Percentiles rank a stretch among this genome's conserved stretches.
These are phyloP conservation scores for Diaporthe sp. DNA, from an alignment of 2,329 filamentous ascomycete genomes.

Conservation along the genomic window DNA sequence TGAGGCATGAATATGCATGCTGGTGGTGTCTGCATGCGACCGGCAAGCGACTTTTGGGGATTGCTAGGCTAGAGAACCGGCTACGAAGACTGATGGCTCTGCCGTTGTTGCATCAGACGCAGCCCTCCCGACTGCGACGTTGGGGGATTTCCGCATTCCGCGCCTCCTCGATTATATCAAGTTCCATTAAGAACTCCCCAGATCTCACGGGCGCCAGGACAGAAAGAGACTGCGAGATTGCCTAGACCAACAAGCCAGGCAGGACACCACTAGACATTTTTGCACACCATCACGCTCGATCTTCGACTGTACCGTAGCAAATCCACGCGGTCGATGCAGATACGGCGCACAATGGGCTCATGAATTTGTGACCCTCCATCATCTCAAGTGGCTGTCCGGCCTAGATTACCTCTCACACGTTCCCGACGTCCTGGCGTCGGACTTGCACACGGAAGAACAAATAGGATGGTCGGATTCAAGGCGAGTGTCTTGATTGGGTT, in stretches of 20 bases:
- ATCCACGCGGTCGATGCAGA: not conserved
- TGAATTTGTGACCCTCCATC: constrained; percentile 1
- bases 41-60: constrained; percentile 26
- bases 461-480: constrained; percentile 1
- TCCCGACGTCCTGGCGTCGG: not conserved
- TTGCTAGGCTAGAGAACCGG: constrained; percentile 22
- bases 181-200: not conserved
- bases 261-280: constrained; percentile 8
- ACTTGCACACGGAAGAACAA: constrained; percentile 7
- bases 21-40: constrained; percentile 30
- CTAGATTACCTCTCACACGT: constrained; percentile 18
- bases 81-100: constrained; percentile 13
- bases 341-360: not conserved
- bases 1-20: constrained; percentile 29
- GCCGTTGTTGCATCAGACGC: constrained; percentile 29
- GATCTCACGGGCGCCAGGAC: not conserved
- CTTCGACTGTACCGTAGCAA: not conserved
- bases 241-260: not conserved
- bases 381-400: constrained; percentile 9
- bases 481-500: constrained; percentile 32
- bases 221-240: constrained; percentile 27
- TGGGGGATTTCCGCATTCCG: constrained; percentile 14
- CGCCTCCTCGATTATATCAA: constrained; percentile 15
- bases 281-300: constrained; percentile 8
- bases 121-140: constrained; percentile 32